Base-by-base conservation (phyloP, 169 alveolate species). In the Plasmodium berghei region DNA sequence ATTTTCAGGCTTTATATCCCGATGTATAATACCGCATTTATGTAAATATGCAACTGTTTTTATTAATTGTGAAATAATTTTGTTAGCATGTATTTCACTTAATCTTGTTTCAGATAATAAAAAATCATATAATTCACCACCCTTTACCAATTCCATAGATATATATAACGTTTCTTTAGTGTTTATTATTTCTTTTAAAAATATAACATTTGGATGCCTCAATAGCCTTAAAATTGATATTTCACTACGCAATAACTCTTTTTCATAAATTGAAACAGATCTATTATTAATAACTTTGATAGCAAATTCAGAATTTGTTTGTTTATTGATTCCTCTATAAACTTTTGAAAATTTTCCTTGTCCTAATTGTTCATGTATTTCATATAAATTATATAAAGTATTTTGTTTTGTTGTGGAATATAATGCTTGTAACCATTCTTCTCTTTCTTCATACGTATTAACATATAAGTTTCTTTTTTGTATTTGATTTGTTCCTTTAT, bases 1-100 rank as follows among this genome's bases (percentile, higher is more conserved):
- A 93, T 98, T 98, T 90, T 98, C 99, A 22, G 99, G 99, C 80
- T 98, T 98, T 48, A 98, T 87, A 94, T 98, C 99, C 18, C 99
- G 74, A 74, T 98, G 99, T 69, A 97, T 95, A 18, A 98, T 97
- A 62, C 98, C 98, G 83, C 98, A 96, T 56, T 95, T 93, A 93
- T 98, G 99, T 73, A 98, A 94, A 92, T 98, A 98, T 46, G 96
- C 97, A 28, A 98, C 98, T 9, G 99, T 98, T 28, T 94, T 92
- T 71, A 97, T 94, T 67, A 98, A 89, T 91, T 97, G 99, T 40
- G 96, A 75, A 80, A 97, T 94, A 52, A 98, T 94, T 75, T 95
- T 87, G 90, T 94, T 95, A 8, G 96, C 94, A 69, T 94, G 96
- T 42, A 88, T 92, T 55, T 95, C 98, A 18, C 96, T 80, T 24